These are phyloP conservation scores for Verticillium zaregamsianum DNA, from an alignment of 2,329 filamentous ascomycete species.

Conservation along the genomic window DNA sequence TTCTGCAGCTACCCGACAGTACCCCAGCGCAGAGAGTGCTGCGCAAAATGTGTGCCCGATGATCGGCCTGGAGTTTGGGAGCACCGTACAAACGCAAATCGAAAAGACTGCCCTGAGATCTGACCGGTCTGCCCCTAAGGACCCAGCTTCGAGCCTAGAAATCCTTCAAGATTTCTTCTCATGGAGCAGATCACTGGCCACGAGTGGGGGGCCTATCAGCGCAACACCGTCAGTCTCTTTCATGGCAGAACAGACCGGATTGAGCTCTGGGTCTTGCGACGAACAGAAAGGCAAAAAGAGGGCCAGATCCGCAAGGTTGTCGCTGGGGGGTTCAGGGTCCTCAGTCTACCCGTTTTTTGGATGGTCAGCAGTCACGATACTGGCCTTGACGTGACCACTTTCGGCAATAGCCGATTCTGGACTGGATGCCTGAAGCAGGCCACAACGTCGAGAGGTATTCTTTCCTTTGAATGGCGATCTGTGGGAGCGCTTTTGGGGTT, in stretches of 20 bases:
- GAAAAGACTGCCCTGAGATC: neutral
- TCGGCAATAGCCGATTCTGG: slow-evolving; percentile 1
- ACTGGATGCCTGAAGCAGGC: slow-evolving; percentile 1
- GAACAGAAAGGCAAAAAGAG: neutral
- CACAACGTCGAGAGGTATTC: slow-evolving; percentile 1
- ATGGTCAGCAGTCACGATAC: neutral
- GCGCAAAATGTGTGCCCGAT: neutral
- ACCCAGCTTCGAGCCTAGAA: neutral
- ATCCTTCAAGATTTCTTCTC: neutral
- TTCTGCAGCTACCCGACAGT: slow-evolving; percentile 32
- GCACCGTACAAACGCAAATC: neutral
- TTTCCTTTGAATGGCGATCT: slow-evolving; percentile 2
- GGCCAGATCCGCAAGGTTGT: neutral
- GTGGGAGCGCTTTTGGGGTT: slow-evolving; percentile 17
- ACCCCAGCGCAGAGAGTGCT: neutral
- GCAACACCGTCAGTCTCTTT: neutral
- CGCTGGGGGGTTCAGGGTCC: too few species aligned
- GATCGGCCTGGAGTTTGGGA: neutral
- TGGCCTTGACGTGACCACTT: neutral
- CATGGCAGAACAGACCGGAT: neutral
- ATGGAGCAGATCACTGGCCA: neutral
- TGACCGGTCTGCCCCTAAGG: neutral
- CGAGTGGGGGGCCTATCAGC: neutral
- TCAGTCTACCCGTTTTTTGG: neutral
- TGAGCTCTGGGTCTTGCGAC: neutral